phyloP scores from a whole-genome alignment of 345 rosid species.

The Rhizophora apiculata region DNA sequence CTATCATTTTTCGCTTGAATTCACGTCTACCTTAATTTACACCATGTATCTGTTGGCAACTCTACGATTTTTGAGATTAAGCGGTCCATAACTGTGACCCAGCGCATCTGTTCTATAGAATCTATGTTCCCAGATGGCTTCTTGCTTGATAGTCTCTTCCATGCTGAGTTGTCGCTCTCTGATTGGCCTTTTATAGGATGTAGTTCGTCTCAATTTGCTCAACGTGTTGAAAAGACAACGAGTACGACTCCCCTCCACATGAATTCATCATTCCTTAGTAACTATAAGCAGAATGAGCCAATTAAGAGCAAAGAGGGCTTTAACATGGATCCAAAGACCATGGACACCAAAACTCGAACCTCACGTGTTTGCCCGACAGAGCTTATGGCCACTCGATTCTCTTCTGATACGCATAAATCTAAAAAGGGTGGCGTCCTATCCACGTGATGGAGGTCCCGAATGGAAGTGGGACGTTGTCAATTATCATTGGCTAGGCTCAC shows the following conservation, averaged over 20 bases:
- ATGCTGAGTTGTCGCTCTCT: slow-evolving; percentile 18
- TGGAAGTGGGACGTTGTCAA: too few relatives aligned
- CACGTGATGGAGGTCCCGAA: slow-evolving; percentile 6
- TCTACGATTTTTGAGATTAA: too few relatives aligned
- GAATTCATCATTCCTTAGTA: too few relatives aligned
- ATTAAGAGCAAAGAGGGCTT: too few relatives aligned
- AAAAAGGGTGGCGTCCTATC: slow-evolving; percentile 1
- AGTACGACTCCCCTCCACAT: background rate
- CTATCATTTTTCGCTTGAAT: too few relatives aligned
- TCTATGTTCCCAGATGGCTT: background rate
- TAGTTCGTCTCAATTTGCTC: slow-evolving; percentile 4
- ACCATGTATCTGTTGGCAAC: too few relatives aligned
- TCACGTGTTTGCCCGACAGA: too few relatives aligned
- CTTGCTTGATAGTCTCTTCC: slow-evolving; percentile 9
- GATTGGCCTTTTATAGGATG: slow-evolving; percentile 15
- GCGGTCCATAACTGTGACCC: background rate
- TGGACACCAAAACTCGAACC: too few relatives aligned
- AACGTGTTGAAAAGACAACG: background rate
- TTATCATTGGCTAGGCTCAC: background rate
- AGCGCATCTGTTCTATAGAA: background rate
- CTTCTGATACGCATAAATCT: too few relatives aligned
- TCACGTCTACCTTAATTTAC: too few relatives aligned
- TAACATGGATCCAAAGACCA: too few relatives aligned
- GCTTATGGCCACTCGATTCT: background rate
- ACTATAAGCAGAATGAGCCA: too few relatives aligned